Conservation (phyloP, 148 eudicot genomes). For the Rhododendron ferrugineum region DNA sequence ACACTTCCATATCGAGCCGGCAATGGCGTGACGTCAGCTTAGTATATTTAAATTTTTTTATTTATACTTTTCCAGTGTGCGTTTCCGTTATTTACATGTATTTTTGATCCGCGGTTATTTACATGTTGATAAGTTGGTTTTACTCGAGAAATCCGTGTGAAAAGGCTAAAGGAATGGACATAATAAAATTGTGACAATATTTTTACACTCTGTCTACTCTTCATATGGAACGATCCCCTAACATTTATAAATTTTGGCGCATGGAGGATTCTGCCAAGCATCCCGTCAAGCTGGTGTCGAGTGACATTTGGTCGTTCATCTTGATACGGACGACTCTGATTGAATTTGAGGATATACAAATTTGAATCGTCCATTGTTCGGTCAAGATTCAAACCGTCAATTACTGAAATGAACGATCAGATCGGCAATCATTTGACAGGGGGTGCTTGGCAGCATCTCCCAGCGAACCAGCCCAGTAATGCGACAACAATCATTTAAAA, state of each 20-base stretch:
- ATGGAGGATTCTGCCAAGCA: neutral
- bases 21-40: constrained; percentile 4
- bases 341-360: too few relatives aligned
- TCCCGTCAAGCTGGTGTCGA: too few relatives aligned
- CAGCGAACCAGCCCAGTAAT: too few relatives aligned
- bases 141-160: neutral
- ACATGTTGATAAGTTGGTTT: neutral
- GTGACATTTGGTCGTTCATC: too few relatives aligned
- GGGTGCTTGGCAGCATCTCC: too few relatives aligned
- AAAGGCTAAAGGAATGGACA: neutral
- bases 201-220: neutral
- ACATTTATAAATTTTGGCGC: neutral
- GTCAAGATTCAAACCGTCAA: too few relatives aligned
- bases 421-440: too few relatives aligned
- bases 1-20: neutral
- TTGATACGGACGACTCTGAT: too few relatives aligned
- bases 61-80: neutral
- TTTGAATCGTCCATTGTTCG: too few relatives aligned
- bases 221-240: neutral
- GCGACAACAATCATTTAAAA: too few relatives aligned
- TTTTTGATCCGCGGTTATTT: too few relatives aligned
- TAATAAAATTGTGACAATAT: neutral
- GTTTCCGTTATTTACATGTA: neutral
- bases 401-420: too few relatives aligned
- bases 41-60: neutral